phyloP scores from a whole-genome alignment of 2,329 filamentous ascomycete genomes.

The Sarocladium oryzae region DNA sequence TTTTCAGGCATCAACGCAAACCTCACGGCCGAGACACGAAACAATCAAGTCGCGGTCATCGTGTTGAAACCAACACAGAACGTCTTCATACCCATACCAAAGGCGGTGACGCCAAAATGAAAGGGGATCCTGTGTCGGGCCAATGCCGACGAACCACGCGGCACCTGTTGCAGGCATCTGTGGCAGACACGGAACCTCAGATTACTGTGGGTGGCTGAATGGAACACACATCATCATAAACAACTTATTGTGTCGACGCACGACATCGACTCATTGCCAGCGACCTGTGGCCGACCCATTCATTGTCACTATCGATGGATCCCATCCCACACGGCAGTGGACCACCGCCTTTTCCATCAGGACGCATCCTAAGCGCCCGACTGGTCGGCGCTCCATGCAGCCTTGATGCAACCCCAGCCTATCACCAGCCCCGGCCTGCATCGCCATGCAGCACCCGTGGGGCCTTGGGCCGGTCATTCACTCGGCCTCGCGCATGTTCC shows the following conservation, averaged over 20 bases:
- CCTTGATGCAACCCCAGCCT: conserved; percentile 7
- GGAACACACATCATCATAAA: too few relatives aligned
- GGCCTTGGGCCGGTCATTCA: conserved; percentile 7
- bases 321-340: conserved; percentile 2
- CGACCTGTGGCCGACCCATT: background rate
- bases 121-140: conserved; percentile 14
- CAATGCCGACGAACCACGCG: conserved; percentile 27
- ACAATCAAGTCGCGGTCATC: background rate
- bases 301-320: background rate
- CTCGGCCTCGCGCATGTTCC: background rate
- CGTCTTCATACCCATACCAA: background rate
- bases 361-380: conserved; percentile 9
- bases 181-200: conserved; percentile 17
- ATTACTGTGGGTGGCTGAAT: background rate
- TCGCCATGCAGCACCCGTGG: conserved; percentile 2
- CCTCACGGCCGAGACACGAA: background rate
- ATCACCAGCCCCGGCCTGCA: background rate
- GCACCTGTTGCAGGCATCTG: conserved; percentile 20
- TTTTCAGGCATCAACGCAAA: conserved; percentile 6
- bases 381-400: conserved; percentile 3
- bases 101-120: conserved; percentile 8
- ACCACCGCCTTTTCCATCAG: background rate
- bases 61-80: background rate
- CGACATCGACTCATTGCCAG: conserved; percentile 35
- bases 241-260: conserved; percentile 9